Percentiles rank a stretch among this genome's conserved stretches.
Evolutionary conservation across 1,284 basidiomycete genomes (phyloP).

Genomic region (Amylostereum chailletii): DNA sequence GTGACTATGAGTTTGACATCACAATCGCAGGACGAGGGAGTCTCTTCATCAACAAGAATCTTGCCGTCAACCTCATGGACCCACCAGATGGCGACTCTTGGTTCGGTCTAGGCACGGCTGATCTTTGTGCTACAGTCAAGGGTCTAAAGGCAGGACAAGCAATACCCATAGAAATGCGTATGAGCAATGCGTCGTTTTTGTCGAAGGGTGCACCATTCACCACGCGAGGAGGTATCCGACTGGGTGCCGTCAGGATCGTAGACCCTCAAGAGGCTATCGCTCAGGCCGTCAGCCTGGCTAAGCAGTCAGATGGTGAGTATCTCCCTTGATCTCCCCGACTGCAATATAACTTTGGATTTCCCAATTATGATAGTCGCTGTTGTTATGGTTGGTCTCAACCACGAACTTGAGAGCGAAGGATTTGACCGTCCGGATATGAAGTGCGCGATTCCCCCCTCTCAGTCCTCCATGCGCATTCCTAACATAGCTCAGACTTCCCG

Average conservation of each 20-base stretch:
- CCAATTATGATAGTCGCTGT: slow-evolving; percentile 31
- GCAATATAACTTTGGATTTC: background rate
- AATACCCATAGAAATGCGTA: slow-evolving; percentile 29
- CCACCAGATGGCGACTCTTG: slow-evolving; percentile 60
- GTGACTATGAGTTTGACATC: slow-evolving; percentile 61
- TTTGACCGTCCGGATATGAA: slow-evolving; percentile 51
- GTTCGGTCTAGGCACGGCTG: slow-evolving; percentile 40
- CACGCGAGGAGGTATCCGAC: slow-evolving; percentile 35
- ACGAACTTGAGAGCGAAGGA: slow-evolving; percentile 49
- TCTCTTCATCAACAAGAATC: slow-evolving; percentile 49
- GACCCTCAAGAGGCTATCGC: slow-evolving; percentile 27
- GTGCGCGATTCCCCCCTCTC: background rate
- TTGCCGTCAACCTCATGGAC: slow-evolving; percentile 59
- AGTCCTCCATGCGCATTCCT: too few relatives aligned
- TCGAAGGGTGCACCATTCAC: slow-evolving; percentile 23
- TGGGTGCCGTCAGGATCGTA: slow-evolving; percentile 30
- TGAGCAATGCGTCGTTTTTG: slow-evolving; percentile 25
- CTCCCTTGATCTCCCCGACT: background rate
- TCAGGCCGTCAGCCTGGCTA: slow-evolving; percentile 38
- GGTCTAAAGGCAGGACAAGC: slow-evolving; percentile 26
- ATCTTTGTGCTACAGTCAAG: slow-evolving; percentile 25
- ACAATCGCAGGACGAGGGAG: slow-evolving; percentile 56
- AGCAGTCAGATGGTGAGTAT: slow-evolving; percentile 31
- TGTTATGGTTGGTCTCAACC: slow-evolving; percentile 55
- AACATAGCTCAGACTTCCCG: slow-evolving; percentile 24